These are phyloP conservation scores for Sextonia rubra DNA, from an alignment of 164 flowering plant species.

Conservation along the genomic window DNA sequence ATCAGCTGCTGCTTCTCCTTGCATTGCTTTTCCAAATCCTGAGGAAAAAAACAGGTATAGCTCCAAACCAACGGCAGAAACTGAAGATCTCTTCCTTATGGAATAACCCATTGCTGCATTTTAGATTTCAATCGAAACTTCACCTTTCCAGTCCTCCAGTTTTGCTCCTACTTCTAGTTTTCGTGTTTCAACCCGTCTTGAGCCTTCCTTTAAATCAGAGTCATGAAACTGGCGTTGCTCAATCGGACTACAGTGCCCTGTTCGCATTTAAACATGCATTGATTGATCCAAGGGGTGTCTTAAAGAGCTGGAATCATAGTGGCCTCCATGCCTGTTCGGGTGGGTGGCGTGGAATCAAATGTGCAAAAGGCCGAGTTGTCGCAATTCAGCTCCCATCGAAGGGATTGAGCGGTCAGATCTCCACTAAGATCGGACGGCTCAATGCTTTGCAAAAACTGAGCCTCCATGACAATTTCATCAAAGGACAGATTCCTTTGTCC, in stretches of 20 bases:
- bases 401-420: constrained; percentile 66
- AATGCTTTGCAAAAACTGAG: constrained; percentile 65
- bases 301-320: constrained; percentile 72
- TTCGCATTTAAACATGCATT: constrained; percentile 52
- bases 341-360: constrained; percentile 82
- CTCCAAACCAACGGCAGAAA: constrained; percentile 8
- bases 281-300: constrained; percentile 39
- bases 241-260: constrained; percentile 54
- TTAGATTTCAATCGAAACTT: not conserved
- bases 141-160: constrained; percentile 3
- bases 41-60: not conserved
- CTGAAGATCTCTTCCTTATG: constrained; percentile 7
- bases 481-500: constrained; percentile 62
- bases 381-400: constrained; percentile 88
- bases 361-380: constrained; percentile 67
- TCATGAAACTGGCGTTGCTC: constrained; percentile 34
- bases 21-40: not conserved
- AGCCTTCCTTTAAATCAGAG: constrained; percentile 27
- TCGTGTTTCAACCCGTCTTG: constrained; percentile 20
- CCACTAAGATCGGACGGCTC: constrained; percentile 66
- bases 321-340: constrained; percentile 72
- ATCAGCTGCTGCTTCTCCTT: not conserved
- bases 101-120: constrained; percentile 1
- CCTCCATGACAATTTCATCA: constrained; percentile 67
- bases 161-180: constrained; percentile 24